phyloP scores from a whole-genome alignment of 2,329 filamentous ascomycete genomes.

The Lithohypha guttulata region DNA sequence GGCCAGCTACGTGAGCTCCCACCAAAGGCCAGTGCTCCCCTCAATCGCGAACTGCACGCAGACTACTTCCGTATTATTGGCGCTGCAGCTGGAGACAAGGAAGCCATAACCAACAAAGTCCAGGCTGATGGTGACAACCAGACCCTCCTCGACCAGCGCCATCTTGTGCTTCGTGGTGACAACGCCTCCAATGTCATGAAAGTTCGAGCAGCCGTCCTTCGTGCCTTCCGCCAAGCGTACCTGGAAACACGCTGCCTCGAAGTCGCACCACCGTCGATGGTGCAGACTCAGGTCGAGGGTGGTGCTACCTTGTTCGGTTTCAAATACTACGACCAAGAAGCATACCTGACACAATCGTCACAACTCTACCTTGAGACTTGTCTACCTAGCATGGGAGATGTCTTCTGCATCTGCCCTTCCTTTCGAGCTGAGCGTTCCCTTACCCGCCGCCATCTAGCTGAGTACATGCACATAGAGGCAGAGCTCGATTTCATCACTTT shows the following conservation, averaged over 20 bases:
- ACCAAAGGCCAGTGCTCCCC: conserved; percentile 64
- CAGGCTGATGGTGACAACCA: conserved; percentile 58
- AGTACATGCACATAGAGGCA: conserved; percentile 94
- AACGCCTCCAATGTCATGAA: conserved; percentile 76
- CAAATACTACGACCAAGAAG: conserved; percentile 77
- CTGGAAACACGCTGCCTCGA: conserved; percentile 67
- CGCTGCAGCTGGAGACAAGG: conserved; percentile 72
- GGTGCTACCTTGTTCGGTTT: conserved; percentile 84
- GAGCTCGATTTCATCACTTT: conserved; percentile 96
- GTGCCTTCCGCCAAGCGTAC: conserved; percentile 69
- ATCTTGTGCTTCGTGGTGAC: conserved; percentile 77
- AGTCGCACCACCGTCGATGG: conserved; percentile 79
- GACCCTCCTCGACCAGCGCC: conserved; percentile 68
- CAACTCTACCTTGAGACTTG: conserved; percentile 97
- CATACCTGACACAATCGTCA: conserved; percentile 92
- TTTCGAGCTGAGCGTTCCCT: conserved; percentile 97
- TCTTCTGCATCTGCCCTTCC: conserved; percentile 97
- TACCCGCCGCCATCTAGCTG: conserved; percentile 84
- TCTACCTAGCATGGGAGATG: conserved; percentile 79
- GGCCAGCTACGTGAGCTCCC: conserved; percentile 79
- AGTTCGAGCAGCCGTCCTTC: conserved; percentile 69
- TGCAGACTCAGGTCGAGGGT: conserved; percentile 91
- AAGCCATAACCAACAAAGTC: conserved; percentile 80
- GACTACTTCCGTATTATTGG: conserved; percentile 78
- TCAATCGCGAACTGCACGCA: conserved; percentile 77